Evolutionary conservation across 2,329 filamentous ascomycete genomes (phyloP), one percentile per base, ranked within the genome.

Genomic region (Seiridium unicorne): DNA sequence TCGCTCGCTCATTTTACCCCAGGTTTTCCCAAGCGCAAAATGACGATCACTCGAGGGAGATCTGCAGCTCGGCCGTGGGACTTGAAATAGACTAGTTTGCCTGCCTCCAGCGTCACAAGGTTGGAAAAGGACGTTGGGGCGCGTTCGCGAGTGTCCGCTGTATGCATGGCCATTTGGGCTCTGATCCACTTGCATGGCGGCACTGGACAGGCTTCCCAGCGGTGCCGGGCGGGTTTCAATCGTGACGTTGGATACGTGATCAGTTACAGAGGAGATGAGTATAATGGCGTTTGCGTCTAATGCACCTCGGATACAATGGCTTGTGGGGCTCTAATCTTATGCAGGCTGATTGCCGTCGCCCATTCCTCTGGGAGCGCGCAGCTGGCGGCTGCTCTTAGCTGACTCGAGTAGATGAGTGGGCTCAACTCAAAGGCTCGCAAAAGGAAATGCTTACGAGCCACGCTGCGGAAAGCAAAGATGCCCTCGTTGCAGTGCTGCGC

Each of bases 401-500:
- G 54, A 57, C 46, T 46, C 54, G 35, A 47, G 31, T 57, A 46
- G 38, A 57, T 57, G 54, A 35, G 34, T n/a, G 54, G 54, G 54
- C 42, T 46, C 34, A 57, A 36, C 54, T 55, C 51, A 35, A 46
- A 57, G 4, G 54, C 7, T 47, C 54, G 26, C 18, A 57, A 46
- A 57, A 11, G 54, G 54, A 26, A 57, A 48, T 46, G 54, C 54
- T 57, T 47, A 57, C 54, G 54, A 57, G 44, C 54, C 44, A 38
- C 31, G 34, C 7, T 31, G 44, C 42, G 26, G 26, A 46, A 42
- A 42, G 38, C 38, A 7, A 42, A 8, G 13, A 42, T 7, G 13
- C 13, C 7, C 7, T 42, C 38, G 7, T 42, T 2, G 1, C 13
- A 32, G 47, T 35, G 26, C 32, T 32, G 47, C 35, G 47, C 9